These are phyloP conservation scores for Boletus sp. DNA, from an alignment of 1,284 basidiomycete species.

Conservation along the genomic window DNA sequence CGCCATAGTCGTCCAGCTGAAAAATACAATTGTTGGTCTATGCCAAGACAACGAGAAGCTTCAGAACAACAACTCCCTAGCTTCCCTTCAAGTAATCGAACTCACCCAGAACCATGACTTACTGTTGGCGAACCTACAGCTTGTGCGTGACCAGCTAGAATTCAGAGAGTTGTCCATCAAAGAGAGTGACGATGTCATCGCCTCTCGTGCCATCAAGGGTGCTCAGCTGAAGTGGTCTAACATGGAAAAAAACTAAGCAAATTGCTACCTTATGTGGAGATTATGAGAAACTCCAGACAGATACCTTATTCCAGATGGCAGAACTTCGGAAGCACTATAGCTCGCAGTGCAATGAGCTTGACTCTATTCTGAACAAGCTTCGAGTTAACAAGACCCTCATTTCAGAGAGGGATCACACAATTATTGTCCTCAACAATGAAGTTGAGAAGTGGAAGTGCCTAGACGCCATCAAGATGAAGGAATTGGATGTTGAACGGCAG, in stretches of 20 bases:
- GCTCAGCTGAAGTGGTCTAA: not conserved
- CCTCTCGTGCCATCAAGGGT: not conserved
- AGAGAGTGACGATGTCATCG: too few relatives aligned
- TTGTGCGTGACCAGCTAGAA: not conserved
- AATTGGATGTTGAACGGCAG: not conserved
- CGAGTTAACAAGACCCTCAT: not conserved
- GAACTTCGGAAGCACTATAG: not conserved
- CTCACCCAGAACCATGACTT: not conserved
- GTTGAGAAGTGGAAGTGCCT: too few relatives aligned
- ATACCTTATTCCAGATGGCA: not conserved
- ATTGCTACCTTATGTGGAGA: not conserved
- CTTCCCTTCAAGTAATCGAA: not conserved
- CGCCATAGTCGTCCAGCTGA: not conserved
- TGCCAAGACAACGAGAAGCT: not conserved
- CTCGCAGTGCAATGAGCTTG: not conserved
- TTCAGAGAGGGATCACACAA: not conserved
- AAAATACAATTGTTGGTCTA: not conserved
- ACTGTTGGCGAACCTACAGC: not conserved
- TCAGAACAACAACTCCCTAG: not conserved
- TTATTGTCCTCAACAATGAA: not conserved
- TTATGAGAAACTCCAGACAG: constrained; percentile 1
- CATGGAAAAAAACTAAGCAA: not conserved
- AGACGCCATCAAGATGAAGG: too few relatives aligned
- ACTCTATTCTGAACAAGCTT: not conserved
- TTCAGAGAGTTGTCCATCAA: not conserved